A percentile compares a stretch with the other conserved stretches of the same genome.
Evolutionary conservation across 805 yeast species (phyloP).

Genomic region (Schwanniomyces yamadae): DNA sequence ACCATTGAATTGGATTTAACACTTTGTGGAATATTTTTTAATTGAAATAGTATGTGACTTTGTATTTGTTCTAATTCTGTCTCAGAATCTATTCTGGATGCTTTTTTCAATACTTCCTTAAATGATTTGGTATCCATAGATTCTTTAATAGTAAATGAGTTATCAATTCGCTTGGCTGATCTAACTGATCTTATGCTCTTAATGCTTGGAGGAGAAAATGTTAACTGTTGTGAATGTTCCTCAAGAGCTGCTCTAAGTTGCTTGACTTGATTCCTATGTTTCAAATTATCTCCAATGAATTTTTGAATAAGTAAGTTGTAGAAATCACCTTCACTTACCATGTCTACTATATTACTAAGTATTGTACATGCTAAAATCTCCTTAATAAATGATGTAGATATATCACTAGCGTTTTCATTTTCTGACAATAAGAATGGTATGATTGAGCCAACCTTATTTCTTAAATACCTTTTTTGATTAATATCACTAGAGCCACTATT

Average conservation of each 20-base stretch:
- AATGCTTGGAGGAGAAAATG: not conserved
- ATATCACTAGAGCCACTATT: conserved; percentile 20
- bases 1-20: conserved; percentile 46
- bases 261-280: conserved; percentile 73
- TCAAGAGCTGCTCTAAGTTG: conserved; percentile 68
- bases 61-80: conserved; percentile 50
- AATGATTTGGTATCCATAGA: conserved; percentile 14
- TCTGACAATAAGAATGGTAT: conserved; percentile 51
- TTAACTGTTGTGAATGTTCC: conserved; percentile 47
- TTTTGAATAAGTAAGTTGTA: conserved; percentile 67
- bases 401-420: conserved; percentile 45
- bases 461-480: conserved; percentile 51
- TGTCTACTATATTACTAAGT: conserved; percentile 50
- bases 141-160: not conserved
- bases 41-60: conserved; percentile 47
- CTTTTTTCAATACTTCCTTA: conserved; percentile 12
- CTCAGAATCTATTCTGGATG: conserved; percentile 18
- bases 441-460: conserved; percentile 39
- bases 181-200: not conserved
- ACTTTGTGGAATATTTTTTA: conserved; percentile 39
- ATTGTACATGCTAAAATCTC: conserved; percentile 60
- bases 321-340: conserved; percentile 70
- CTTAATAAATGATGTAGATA: conserved; percentile 50
- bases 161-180: conserved; percentile 1
- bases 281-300: conserved; percentile 60